Base-by-base conservation (phyloP, 495 filamentous ascomycete species). In the Daldinia vernicosa region DNA sequence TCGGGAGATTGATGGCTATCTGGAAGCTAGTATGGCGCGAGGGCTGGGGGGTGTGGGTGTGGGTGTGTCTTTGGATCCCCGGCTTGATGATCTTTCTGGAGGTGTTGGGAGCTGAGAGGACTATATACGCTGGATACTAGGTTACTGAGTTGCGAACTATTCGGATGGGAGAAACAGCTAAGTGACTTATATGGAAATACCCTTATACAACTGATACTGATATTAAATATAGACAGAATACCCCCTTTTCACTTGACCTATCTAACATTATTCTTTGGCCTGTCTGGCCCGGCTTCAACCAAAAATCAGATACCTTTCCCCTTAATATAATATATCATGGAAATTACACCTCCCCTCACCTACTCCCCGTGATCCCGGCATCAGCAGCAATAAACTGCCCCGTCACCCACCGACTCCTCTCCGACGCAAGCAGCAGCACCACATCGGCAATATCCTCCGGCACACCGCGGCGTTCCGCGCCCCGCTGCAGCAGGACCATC, bases 401-500 rank as follows among this genome's bases (percentile, higher is more conserved):
- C 0, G 83, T 86, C 40, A 87, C 77, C 85, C 84, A 86, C 7
- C 81, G 73, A 47, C 79, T 82, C 70, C 83, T 81, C 74, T 86
- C 85, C 11, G 76, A 79, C 11, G 77, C 79, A 9, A 87, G 47
- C n/a, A 86, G 71, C 19, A 81, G 56, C 22, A 83, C 83, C 9
- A 79, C 79, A 70, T 85, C 84, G 15, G 79, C 84, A 61, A 87
- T 76, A 74, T 87, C 83, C 39, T 78, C 71, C 0, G 76, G 70
- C 1, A 45, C 78, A 0, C 78, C 82, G 2, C 69, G 67, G 6
- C 77, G 70, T 53, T 45, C 50, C 5, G 19, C 24, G 7, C 47
- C 53, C 32, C 53, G 59, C 57, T 63, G 71, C 47, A n/a, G 15
- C 11, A 4, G 26, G 14, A 59, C 39, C 11, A 56, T 33, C 9